phyloP scores from a whole-genome alignment of 1,139 yeast genomes.

The Hanseniaspora sp. region DNA sequence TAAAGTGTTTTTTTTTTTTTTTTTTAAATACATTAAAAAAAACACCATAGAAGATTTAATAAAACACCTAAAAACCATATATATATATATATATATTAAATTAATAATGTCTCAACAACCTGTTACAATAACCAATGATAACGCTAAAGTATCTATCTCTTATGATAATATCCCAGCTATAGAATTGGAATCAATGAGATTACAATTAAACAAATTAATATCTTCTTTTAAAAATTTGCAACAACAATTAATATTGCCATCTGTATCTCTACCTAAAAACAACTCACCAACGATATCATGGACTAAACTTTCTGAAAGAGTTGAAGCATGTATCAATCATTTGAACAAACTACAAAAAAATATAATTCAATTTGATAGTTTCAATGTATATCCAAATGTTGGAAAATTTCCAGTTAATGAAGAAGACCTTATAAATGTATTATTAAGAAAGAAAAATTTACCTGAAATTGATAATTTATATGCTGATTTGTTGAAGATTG shows the following conservation, averaged over 20 bases:
- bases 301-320: slow-evolving; percentile 13
- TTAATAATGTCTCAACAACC: slow-evolving; percentile 1
- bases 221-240: slow-evolving; percentile 39
- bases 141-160: slow-evolving; percentile 19
- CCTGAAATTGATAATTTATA: slow-evolving; percentile 72
- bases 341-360: slow-evolving; percentile 53
- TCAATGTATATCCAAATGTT: slow-evolving; percentile 60
- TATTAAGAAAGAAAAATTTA: slow-evolving; percentile 70
- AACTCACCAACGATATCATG: slow-evolving; percentile 9
- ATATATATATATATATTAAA: no score
- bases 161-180: slow-evolving; percentile 43
- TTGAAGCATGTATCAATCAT: slow-evolving; percentile 72
- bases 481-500: slow-evolving; percentile 3
- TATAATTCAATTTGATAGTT: slow-evolving; percentile 30
- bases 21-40: no score
- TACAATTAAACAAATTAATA: slow-evolving; percentile 46
- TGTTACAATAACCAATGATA: neutral
- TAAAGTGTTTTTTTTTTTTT: no score
- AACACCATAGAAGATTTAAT: no score
- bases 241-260: slow-evolving; percentile 31
- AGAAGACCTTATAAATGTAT: slow-evolving; percentile 68
- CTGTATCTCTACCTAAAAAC: slow-evolving; percentile 31
- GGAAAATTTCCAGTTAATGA: slow-evolving; percentile 76
- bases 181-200: slow-evolving; percentile 48
- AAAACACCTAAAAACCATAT: no score